These are phyloP conservation scores for Fusarium poae DNA, from an alignment of 2,329 filamentous ascomycete species.

Conservation along the genomic window DNA sequence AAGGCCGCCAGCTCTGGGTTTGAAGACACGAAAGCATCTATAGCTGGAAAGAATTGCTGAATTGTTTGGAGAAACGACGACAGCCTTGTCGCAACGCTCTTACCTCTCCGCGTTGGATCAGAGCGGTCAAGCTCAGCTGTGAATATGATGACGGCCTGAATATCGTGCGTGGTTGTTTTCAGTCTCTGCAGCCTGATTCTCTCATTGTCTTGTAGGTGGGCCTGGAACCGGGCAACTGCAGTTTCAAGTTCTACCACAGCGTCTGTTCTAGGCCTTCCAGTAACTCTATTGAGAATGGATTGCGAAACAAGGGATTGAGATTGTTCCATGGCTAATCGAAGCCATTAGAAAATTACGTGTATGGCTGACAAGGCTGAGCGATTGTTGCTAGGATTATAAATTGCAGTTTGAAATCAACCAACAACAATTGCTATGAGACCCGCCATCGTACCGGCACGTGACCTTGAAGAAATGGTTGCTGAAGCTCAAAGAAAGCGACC, in stretches of 20 bases:
- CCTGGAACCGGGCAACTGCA: neutral
- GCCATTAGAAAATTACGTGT: too few relatives aligned
- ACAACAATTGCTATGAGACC: too few relatives aligned
- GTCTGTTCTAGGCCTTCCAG: too few relatives aligned
- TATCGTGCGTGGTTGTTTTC: neutral
- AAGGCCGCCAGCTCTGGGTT: neutral
- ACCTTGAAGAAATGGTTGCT: too few relatives aligned
- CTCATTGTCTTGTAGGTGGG: neutral
- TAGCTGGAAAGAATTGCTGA: neutral
- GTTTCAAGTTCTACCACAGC: neutral
- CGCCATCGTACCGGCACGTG: too few relatives aligned
- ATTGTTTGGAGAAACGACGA: neutral
- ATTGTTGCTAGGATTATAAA: too few relatives aligned
- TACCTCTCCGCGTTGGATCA: neutral
- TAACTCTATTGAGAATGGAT: too few relatives aligned
- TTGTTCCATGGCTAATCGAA: too few relatives aligned
- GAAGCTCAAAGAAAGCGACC: too few relatives aligned
- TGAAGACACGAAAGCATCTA: neutral
- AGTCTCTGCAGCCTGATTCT: neutral
- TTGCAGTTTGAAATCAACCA: too few relatives aligned
- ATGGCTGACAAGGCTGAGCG: too few relatives aligned
- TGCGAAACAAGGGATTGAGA: too few relatives aligned
- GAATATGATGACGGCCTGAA: neutral
- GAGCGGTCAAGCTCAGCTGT: neutral
- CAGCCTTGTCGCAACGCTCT: neutral